These are phyloP conservation scores for Melaleuca quinquenervia DNA, from an alignment of 345 rosid species.

Conservation along the genomic window DNA sequence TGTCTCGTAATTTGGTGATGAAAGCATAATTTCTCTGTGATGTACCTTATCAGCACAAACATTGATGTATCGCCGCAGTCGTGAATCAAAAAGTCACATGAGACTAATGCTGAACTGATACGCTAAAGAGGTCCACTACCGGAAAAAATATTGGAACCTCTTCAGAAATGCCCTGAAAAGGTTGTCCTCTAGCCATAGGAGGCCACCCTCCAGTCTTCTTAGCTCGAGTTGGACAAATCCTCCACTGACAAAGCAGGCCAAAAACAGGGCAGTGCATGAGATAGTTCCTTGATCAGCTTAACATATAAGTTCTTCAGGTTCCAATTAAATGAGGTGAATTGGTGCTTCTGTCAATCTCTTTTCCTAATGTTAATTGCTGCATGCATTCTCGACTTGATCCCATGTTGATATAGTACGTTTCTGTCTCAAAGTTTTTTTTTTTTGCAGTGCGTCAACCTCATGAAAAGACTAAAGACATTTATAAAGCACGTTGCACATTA, in stretches of 20 bases:
- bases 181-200: conserved; percentile 22
- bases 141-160: not conserved
- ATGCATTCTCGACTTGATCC: not conserved
- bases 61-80: not conserved
- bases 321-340: not conserved
- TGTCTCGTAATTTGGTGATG: not conserved
- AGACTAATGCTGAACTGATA: conserved; percentile 26
- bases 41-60: not conserved
- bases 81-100: not conserved
- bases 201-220: conserved; percentile 24
- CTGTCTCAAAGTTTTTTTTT: not conserved
- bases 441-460: not conserved
- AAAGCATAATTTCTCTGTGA: not conserved
- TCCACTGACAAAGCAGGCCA: conserved; percentile 50
- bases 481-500: not conserved
- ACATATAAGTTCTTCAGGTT: not conserved
- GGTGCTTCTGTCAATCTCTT: not conserved
- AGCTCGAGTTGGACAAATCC: conserved; percentile 17
- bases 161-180: conserved; percentile 14
- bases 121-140: not conserved
- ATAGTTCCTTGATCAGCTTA: conserved; percentile 63
- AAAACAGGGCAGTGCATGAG: conserved; percentile 69
- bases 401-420: not conserved
- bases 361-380: not conserved
- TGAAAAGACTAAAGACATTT: not conserved